A percentile compares a stretch with the other conserved stretches of the same genome.
Conservation (phyloP, 805 yeast species). For the Peterozyma xylosa region DNA sequence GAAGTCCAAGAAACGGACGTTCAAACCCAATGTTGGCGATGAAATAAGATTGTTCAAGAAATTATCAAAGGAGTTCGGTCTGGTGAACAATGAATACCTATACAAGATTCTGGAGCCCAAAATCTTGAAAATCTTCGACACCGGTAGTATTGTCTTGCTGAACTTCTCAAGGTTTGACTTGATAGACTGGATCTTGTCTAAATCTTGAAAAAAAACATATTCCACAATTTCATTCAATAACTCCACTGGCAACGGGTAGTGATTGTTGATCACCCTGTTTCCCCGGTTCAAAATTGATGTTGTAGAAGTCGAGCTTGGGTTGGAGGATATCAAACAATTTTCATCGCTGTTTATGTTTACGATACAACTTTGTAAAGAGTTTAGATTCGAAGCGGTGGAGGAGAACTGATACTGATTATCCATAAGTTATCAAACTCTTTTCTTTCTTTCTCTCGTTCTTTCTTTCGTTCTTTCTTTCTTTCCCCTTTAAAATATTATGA, state of each 20-base stretch:
- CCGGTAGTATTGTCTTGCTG: slow-evolving; percentile 24
- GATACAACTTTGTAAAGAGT: not conserved
- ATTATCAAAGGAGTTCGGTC: slow-evolving; percentile 73
- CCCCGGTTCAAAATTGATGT: not conserved
- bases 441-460: too few species aligned
- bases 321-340: not conserved
- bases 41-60: slow-evolving; percentile 49
- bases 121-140: slow-evolving; percentile 51
- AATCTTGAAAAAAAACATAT: slow-evolving; percentile 21
- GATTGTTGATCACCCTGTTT: not conserved
- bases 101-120: slow-evolving; percentile 52
- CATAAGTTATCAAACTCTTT: too few species aligned
- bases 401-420: too few species aligned
- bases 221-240: slow-evolving; percentile 22
- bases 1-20: slow-evolving; percentile 74
- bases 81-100: slow-evolving; percentile 64
- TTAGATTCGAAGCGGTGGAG: not conserved
- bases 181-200: slow-evolving; percentile 17
- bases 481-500: too few species aligned
- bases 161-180: slow-evolving; percentile 22
- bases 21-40: slow-evolving; percentile 43
- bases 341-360: not conserved
- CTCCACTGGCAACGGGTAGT: slow-evolving; percentile 20
- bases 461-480: too few species aligned
- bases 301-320: not conserved